phyloP scores from a whole-genome alignment of 768 basidiomycete genomes.

The Gloeopeniophorella convolvens region DNA sequence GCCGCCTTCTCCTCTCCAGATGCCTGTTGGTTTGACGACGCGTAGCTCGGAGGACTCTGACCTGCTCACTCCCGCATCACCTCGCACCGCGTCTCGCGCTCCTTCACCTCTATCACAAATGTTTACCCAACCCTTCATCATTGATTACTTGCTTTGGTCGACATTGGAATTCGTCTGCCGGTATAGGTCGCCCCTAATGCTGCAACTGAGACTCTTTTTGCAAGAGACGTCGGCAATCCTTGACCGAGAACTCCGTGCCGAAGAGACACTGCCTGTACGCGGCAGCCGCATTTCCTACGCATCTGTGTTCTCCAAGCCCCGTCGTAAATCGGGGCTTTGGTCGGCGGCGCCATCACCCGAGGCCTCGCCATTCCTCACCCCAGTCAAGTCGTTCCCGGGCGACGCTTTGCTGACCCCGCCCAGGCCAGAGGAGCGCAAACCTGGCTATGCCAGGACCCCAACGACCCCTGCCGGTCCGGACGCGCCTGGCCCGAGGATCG shows the following conservation, averaged over 20 bases:
- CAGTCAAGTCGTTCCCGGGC: constrained; percentile 16
- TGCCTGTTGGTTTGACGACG: constrained; percentile 30
- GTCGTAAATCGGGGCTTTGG: constrained; percentile 36
- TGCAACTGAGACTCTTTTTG: constrained; percentile 61
- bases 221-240: constrained; percentile 55
- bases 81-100: constrained; percentile 21
- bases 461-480: constrained; percentile 29
- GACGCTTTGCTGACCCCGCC: constrained; percentile 15
- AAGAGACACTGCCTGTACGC: constrained; percentile 23
- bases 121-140: constrained; percentile 41
- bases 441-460: constrained; percentile 38
- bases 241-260: constrained; percentile 42
- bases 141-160: constrained; percentile 74
- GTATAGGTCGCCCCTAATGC: constrained; percentile 52
- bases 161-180: constrained; percentile 58
- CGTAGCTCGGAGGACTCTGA: constrained; percentile 10
- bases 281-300: constrained; percentile 36
- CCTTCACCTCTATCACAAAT: constrained; percentile 26
- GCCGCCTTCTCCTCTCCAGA: constrained; percentile 44
- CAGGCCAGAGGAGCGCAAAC: constrained; percentile 27
- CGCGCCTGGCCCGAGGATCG: constrained; percentile 40
- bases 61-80: constrained; percentile 24
- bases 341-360: constrained; percentile 38
- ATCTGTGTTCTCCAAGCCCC: constrained; percentile 52
- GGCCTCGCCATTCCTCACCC: constrained; percentile 35